A percentile compares a stretch with the other conserved stretches of the same genome.
Conservation (phyloP, 2,329 filamentous ascomycete genomes). For the Trichophyton verrucosum region DNA sequence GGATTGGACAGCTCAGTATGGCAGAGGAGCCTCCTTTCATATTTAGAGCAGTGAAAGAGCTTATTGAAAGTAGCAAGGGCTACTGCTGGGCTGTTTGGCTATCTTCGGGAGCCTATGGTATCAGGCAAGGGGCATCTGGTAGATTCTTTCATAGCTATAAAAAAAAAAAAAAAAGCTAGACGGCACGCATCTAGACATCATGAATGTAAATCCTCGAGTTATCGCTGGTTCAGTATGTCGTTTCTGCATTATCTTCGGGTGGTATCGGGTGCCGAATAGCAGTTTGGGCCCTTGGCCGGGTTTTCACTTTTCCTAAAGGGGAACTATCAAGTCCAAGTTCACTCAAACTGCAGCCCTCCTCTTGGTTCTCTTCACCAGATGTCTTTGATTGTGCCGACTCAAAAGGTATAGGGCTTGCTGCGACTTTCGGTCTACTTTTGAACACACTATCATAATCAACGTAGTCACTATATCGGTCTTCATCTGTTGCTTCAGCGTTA, state of each 20-base stretch:
- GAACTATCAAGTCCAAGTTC: constrained; percentile 7
- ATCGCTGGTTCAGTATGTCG: neutral
- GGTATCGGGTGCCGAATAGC: neutral
- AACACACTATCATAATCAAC: constrained; percentile 73
- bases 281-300: neutral
- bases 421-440: constrained; percentile 68
- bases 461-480: constrained; percentile 39
- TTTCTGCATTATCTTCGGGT: neutral
- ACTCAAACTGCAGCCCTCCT: constrained; percentile 4
- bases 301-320: constrained; percentile 6
- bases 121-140: neutral
- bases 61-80: neutral
- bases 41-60: neutral
- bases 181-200: neutral
- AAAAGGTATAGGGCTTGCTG: constrained; percentile 51
- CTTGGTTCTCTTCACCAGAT: constrained; percentile 5
- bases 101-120: neutral
- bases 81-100: no score
- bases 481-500: neutral
- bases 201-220: neutral
- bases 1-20: constrained; percentile 23
- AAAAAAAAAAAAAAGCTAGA: neutral
- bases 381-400: constrained; percentile 13
- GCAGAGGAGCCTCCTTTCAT: constrained; percentile 22
- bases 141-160: neutral